These are phyloP conservation scores for Leccinum subgranulosum DNA, from an alignment of 768 basidiomycete species.

Conservation along the genomic window DNA sequence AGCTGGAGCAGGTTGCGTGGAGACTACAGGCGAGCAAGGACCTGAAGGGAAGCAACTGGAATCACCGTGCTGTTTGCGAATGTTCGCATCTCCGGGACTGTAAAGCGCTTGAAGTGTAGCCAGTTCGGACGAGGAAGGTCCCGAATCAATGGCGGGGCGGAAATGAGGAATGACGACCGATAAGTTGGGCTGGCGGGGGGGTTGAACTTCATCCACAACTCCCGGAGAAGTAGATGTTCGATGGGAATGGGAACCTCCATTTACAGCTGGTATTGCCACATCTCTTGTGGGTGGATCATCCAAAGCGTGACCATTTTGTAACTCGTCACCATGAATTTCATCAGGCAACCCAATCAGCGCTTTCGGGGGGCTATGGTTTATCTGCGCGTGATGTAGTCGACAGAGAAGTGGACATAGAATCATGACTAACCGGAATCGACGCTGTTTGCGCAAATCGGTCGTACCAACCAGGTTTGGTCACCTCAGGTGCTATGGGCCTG, in stretches of 20 bases:
- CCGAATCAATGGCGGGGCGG: background rate
- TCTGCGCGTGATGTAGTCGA: slow-evolving; percentile 13
- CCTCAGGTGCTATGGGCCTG: slow-evolving; percentile 41
- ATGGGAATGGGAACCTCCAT: background rate
- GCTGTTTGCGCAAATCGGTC: slow-evolving; percentile 36
- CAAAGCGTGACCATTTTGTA: background rate
- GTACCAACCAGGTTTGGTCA: slow-evolving; percentile 59
- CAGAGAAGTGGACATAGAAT: background rate
- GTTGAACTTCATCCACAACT: background rate
- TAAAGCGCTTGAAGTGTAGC: background rate
- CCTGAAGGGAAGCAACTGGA: background rate
- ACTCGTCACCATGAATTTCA: slow-evolving; percentile 1
- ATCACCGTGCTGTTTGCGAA: background rate
- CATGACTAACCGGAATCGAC: slow-evolving; percentile 24
- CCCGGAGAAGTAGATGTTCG: background rate
- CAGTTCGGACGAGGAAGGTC: background rate
- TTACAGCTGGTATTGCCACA: background rate
- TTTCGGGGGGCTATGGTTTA: slow-evolving; percentile 13
- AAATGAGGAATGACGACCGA: background rate
- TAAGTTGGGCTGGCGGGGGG: background rate
- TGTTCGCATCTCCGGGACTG: background rate
- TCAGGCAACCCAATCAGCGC: slow-evolving; percentile 13
- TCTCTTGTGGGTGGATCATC: slow-evolving; percentile 1
- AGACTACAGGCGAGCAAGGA: background rate
- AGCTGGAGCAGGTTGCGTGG: background rate